Evolutionary conservation across 768 basidiomycete genomes (phyloP).

Genomic region (Calocera cornea): DNA sequence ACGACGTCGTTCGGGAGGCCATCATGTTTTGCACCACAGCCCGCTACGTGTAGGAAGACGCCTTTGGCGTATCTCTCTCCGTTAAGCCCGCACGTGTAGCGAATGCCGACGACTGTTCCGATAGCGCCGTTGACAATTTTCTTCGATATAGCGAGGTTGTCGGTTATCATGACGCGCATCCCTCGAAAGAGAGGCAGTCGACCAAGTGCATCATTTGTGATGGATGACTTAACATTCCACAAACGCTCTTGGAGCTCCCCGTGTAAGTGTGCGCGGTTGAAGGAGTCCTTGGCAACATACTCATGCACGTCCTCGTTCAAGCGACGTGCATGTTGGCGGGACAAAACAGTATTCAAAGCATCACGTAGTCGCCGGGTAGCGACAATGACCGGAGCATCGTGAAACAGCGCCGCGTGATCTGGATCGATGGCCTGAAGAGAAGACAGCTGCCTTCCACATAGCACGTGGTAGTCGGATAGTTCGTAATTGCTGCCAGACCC

Average conservation of each 20-base stretch:
- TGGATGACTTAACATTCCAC: background rate
- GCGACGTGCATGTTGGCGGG: no score
- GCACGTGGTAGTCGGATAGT: no score
- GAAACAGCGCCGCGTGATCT: no score
- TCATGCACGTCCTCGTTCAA: no score
- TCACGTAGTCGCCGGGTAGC: no score
- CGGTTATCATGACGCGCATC: conserved; percentile 6
- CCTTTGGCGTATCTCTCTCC: background rate
- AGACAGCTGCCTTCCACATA: no score
- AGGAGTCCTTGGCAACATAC: no score
- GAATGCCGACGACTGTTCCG: background rate
- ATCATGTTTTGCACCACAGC: background rate
- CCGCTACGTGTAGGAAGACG: background rate
- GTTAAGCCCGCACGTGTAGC: background rate
- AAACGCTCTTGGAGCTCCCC: background rate
- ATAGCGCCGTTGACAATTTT: conserved; percentile 2
- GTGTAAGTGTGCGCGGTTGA: background rate
- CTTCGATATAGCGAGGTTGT: background rate
- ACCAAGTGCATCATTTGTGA: background rate
- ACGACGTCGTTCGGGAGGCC: background rate
- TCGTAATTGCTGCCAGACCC: no score
- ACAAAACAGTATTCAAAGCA: no score
- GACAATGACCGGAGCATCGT: no score
- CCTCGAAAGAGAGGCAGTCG: background rate
- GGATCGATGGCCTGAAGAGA: no score